Percentiles rank a stretch among this genome's conserved stretches.
Conservation (phyloP, 768 basidiomycete species). For the Kwoniella dejecticola region DNA sequence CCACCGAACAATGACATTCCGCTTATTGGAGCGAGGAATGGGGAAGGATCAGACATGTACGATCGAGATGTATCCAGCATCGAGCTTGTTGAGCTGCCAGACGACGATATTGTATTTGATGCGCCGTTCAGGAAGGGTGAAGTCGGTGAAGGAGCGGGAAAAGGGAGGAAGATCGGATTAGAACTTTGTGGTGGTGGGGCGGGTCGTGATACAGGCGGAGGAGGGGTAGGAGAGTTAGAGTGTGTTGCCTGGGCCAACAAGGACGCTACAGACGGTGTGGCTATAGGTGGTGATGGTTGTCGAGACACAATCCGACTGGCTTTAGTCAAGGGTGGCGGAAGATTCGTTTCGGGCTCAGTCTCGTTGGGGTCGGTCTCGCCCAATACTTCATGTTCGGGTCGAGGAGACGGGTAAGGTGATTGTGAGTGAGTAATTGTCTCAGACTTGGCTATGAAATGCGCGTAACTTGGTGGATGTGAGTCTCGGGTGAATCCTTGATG, state of each 20-base stretch:
- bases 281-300: neutral
- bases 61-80: conserved; percentile 10
- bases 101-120: neutral
- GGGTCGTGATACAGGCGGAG: conserved; percentile 20
- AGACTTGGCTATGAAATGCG: conserved; percentile 5
- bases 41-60: conserved; percentile 39
- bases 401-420: conserved; percentile 27
- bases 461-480: neutral
- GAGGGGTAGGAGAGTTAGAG: conserved; percentile 5
- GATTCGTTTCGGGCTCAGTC: conserved; percentile 37
- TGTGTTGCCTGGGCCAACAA: conserved; percentile 22
- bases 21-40: conserved; percentile 46
- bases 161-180: conserved; percentile 47
- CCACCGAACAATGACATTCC: conserved; percentile 48
- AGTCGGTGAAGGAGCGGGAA: conserved; percentile 50
- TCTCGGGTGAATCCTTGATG: too few species aligned
- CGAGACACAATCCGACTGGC: conserved; percentile 5
- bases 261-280: conserved; percentile 20
- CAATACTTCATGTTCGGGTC: conserved; percentile 1
- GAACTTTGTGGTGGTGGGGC: conserved; percentile 33
- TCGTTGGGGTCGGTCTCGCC: conserved; percentile 30
- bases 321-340: conserved; percentile 30
- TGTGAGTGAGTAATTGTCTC: neutral
- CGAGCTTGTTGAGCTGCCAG: neutral
- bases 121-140: conserved; percentile 40